Evolutionary conservation across 345 rosid genomes (phyloP).

Genomic region (Bruguiera parviflora): DNA sequence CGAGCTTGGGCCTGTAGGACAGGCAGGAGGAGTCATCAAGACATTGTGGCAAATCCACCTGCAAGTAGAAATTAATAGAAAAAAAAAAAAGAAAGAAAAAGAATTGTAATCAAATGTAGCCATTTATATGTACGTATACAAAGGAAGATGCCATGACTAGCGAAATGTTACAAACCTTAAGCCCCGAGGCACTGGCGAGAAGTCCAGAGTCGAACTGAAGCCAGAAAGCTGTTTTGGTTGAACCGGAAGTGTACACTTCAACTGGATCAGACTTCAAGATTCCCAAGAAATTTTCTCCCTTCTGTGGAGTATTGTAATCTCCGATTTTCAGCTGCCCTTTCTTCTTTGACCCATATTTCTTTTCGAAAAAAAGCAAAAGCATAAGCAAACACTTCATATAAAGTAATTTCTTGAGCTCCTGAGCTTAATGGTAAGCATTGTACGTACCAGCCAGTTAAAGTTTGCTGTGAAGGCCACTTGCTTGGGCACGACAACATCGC

Average conservation of each 20-base stretch:
- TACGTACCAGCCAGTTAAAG: not conserved
- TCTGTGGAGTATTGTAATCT: slow-evolving; percentile 3
- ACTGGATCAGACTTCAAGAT: not conserved
- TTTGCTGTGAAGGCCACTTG: slow-evolving; percentile 1
- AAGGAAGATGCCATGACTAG: too few species aligned
- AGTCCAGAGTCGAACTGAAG: too few species aligned
- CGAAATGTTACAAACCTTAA: not conserved
- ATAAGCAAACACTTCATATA: too few species aligned
- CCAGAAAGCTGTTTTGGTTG: not conserved
- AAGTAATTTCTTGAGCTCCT: too few species aligned
- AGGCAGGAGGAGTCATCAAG: too few species aligned
- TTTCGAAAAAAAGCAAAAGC: too few species aligned
- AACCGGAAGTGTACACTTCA: not conserved
- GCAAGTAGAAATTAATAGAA: too few species aligned
- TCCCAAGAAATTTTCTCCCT: slow-evolving; percentile 7
- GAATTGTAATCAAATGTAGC: too few species aligned
- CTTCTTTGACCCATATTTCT: not conserved
- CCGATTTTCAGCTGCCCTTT: not conserved
- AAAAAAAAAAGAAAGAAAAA: too few species aligned
- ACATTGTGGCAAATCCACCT: too few species aligned
- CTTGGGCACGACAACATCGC: slow-evolving; percentile 1
- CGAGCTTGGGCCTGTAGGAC: not conserved
- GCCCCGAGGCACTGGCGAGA: not conserved
- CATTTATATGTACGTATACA: too few species aligned
- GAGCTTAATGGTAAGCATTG: too few species aligned